Evolutionary conservation across 768 basidiomycete genomes (phyloP).

Genomic region (Pleurotus tuber-regium): DNA sequence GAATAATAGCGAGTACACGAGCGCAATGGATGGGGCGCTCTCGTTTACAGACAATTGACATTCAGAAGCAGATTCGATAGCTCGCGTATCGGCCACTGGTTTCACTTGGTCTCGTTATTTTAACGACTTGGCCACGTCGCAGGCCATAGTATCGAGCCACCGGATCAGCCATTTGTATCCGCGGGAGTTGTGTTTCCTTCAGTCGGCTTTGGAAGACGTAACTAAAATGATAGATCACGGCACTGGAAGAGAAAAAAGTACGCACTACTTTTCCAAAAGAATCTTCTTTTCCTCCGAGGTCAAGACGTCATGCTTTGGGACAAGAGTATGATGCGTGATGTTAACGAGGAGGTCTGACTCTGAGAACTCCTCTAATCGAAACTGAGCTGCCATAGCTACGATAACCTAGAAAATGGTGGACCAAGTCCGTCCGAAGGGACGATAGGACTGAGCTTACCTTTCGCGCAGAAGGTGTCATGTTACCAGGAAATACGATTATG

Average conservation of each 20-base stretch:
- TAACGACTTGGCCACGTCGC: conserved; percentile 93
- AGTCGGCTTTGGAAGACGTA: conserved; percentile 62
- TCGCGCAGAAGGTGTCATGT: conserved; percentile 95
- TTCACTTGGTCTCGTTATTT: conserved; percentile 96
- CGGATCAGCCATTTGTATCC: conserved; percentile 94
- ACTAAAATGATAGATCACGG: conserved; percentile 12
- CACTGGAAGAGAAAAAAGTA: conserved; percentile 18
- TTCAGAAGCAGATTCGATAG: conserved; percentile 86
- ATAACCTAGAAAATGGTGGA: conserved; percentile 63
- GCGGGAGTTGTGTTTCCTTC: conserved; percentile 96
- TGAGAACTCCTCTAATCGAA: conserved; percentile 92
- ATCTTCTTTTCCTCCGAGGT: conserved; percentile 81
- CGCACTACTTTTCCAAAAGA: conserved; percentile 91
- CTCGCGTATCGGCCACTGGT: conserved; percentile 93
- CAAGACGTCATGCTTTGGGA: conserved; percentile 90
- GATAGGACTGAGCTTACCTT: conserved; percentile 57
- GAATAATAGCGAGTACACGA: not conserved
- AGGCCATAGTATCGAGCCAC: conserved; percentile 99
- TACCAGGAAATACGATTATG: conserved; percentile 93
- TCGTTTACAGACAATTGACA: not conserved
- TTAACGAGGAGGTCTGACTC: conserved; percentile 97
- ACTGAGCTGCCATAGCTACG: conserved; percentile 82
- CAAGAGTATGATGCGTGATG: conserved; percentile 93
- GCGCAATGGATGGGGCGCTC: not conserved
- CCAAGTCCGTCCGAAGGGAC: not conserved